Percentiles rank a stretch among this genome's conserved stretches.
These are phyloP conservation scores for Cyclotella choctawhatcheeana DNA, from an alignment of 108 stramenopile genomes.

Conservation along the genomic window DNA sequence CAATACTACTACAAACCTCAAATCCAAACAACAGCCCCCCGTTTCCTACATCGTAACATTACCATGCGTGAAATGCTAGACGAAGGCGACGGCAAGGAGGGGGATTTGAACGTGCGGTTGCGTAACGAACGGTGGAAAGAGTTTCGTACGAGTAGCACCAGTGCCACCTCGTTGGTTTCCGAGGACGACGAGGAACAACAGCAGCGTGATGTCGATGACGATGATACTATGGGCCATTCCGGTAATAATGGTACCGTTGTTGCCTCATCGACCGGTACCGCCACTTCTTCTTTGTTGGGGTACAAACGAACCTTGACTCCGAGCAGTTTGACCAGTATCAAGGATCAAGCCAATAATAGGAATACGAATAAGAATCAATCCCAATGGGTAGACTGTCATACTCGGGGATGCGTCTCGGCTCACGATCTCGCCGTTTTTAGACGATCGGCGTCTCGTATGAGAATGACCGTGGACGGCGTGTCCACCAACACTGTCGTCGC, in stretches of 20 bases:
- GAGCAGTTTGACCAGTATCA: not conserved
- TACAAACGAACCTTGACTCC: not conserved
- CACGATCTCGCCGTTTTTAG: slow-evolving; percentile 30
- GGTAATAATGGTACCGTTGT: not conserved
- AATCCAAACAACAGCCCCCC: not conserved
- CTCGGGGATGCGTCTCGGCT: slow-evolving; percentile 27
- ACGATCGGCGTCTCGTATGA: slow-evolving; percentile 33
- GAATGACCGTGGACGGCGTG: not conserved
- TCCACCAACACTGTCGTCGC: not conserved
- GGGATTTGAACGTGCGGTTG: slow-evolving; percentile 28
- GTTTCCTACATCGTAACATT: slow-evolving; percentile 7
- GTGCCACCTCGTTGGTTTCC: too few species aligned
- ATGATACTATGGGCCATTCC: too few species aligned
- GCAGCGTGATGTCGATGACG: not conserved
- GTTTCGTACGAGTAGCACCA: slow-evolving; percentile 13
- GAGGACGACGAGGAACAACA: slow-evolving; percentile 1
- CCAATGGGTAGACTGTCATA: slow-evolving; percentile 19
- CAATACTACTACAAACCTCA: slow-evolving; percentile 31
- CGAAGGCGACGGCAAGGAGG: slow-evolving; percentile 43
- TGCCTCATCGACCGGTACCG: too few species aligned
- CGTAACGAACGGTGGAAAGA: slow-evolving; percentile 48
- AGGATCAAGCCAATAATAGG: not conserved
- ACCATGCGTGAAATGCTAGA: slow-evolving; percentile 44
- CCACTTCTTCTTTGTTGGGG: not conserved
- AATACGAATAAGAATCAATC: not conserved